Evolutionary conservation across 345 rosid species (phyloP).

Genomic region (Gynandropsis gynandra): DNA sequence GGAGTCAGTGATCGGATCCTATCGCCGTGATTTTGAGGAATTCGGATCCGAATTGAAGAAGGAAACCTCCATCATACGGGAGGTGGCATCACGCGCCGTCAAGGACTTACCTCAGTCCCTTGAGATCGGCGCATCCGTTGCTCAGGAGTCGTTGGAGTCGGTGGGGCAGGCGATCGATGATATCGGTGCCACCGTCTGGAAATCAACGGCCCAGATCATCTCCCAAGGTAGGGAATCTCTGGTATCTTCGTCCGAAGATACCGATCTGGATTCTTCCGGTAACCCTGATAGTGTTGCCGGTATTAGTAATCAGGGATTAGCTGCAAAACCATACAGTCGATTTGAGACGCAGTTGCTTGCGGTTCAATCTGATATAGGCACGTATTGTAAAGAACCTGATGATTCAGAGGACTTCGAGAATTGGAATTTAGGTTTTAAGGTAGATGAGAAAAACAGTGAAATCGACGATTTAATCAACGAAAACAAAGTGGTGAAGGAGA

Average conservation of each 20-base stretch:
- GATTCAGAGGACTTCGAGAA: slow-evolving; percentile 43
- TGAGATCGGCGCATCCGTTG: slow-evolving; percentile 70
- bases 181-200: slow-evolving; percentile 68
- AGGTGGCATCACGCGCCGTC: slow-evolving; percentile 76
- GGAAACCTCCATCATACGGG: slow-evolving; percentile 59
- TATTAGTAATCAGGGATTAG: slow-evolving; percentile 22
- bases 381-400: slow-evolving; percentile 52
- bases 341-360: slow-evolving; percentile 58
- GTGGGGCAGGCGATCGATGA: slow-evolving; percentile 82
- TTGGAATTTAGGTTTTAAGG: slow-evolving; percentile 47
- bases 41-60: slow-evolving; percentile 62
- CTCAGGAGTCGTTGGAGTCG: slow-evolving; percentile 69
- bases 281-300: background rate
- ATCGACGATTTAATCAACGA: slow-evolving; percentile 31
- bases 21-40: slow-evolving; percentile 65
- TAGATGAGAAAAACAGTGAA: slow-evolving; percentile 37
- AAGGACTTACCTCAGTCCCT: slow-evolving; percentile 53
- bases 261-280: slow-evolving; percentile 25
- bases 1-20: slow-evolving; percentile 58
- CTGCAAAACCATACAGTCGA: slow-evolving; percentile 48
- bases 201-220: slow-evolving; percentile 47
- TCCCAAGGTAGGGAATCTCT: slow-evolving; percentile 54
- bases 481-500: slow-evolving; percentile 31
- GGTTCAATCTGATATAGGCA: slow-evolving; percentile 36
- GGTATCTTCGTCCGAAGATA: slow-evolving; percentile 22